These are phyloP conservation scores for Pyronema omphalodes DNA, from an alignment of 495 filamentous ascomycete species.

Conservation along the genomic window DNA sequence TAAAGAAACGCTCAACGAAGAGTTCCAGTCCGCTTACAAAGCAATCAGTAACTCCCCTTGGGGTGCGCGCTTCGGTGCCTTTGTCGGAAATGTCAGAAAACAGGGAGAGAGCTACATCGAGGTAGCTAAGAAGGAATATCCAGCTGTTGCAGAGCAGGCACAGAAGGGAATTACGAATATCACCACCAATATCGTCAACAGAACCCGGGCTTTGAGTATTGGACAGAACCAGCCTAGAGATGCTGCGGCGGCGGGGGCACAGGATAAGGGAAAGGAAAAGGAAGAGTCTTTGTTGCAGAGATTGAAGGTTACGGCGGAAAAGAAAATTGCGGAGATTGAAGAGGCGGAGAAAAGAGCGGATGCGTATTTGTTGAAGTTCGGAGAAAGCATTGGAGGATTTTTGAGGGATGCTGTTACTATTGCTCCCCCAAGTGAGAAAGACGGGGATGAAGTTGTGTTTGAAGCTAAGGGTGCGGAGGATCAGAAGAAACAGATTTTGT, in stretches of 20 bases:
- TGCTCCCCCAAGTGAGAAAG: constrained; percentile 40
- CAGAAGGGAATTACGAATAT: constrained; percentile 65
- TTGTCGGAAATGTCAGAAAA: constrained; percentile 78
- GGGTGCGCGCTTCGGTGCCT: constrained; percentile 73
- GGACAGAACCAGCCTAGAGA: constrained; percentile 26
- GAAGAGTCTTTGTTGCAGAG: constrained; percentile 42
- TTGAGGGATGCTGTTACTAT: constrained; percentile 81
- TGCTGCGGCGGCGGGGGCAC: constrained; percentile 21
- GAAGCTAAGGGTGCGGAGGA: constrained; percentile 3
- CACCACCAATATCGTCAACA: constrained; percentile 44
- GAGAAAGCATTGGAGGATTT: constrained; percentile 77
- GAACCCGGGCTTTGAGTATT: constrained; percentile 56
- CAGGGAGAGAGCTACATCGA: constrained; percentile 79
- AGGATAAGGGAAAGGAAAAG: constrained; percentile 4
- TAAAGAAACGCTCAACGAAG: constrained; percentile 52
- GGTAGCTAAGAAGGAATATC: constrained; percentile 63
- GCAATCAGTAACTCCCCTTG: constrained; percentile 80
- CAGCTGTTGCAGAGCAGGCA: constrained; percentile 59
- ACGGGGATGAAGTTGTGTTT: constrained; percentile 11
- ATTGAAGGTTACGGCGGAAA: constrained; percentile 61
- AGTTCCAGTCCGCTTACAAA: constrained; percentile 88
- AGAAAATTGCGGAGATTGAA: constrained; percentile 77
- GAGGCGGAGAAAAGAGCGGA: constrained; percentile 94
- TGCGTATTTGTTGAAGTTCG: constrained; percentile 85
- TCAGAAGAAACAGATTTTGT: constrained; percentile 11